Percentiles rank a stretch among this genome's conserved stretches.
Evolutionary conservation across 1,284 basidiomycete genomes (phyloP).

Genomic region (Sporisorium exsertum): DNA sequence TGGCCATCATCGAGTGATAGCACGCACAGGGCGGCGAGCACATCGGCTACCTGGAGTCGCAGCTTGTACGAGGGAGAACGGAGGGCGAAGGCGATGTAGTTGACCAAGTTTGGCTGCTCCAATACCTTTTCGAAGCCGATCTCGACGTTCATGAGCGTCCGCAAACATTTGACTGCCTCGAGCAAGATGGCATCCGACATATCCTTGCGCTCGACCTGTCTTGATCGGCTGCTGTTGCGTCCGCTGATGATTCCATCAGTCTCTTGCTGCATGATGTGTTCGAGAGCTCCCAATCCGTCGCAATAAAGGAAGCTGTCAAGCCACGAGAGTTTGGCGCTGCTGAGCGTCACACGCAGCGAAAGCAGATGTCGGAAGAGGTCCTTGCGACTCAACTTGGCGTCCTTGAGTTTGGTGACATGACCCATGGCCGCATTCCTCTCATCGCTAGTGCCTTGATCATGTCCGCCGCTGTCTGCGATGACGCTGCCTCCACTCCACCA

Average conservation of each 20-base stretch:
- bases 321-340: slow-evolving; percentile 83
- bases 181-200: slow-evolving; percentile 56
- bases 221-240: slow-evolving; percentile 17
- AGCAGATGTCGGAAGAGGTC: slow-evolving; percentile 79
- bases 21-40: slow-evolving; percentile 85
- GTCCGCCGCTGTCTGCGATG: slow-evolving; percentile 8
- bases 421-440: slow-evolving; percentile 25
- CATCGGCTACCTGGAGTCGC: slow-evolving; percentile 79
- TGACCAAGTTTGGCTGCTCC: slow-evolving; percentile 77
- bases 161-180: slow-evolving; percentile 78
- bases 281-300: slow-evolving; percentile 76
- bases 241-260: slow-evolving; percentile 36
- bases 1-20: slow-evolving; percentile 80
- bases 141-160: slow-evolving; percentile 87
- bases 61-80: slow-evolving; percentile 77
- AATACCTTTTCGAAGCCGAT: slow-evolving; percentile 80
- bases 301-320: slow-evolving; percentile 79
- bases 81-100: slow-evolving; percentile 80
- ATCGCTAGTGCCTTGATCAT: slow-evolving; percentile 14
- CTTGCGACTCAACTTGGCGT: slow-evolving; percentile 47
- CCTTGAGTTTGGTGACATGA: slow-evolving; percentile 38
- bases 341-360: slow-evolving; percentile 84
- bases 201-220: slow-evolving; percentile 51
- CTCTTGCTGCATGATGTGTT: slow-evolving; percentile 50
- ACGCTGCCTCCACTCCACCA: slow-evolving; percentile 57